Base-by-base conservation (phyloP, 805 yeast genomes). In the Candida piceae region DNA sequence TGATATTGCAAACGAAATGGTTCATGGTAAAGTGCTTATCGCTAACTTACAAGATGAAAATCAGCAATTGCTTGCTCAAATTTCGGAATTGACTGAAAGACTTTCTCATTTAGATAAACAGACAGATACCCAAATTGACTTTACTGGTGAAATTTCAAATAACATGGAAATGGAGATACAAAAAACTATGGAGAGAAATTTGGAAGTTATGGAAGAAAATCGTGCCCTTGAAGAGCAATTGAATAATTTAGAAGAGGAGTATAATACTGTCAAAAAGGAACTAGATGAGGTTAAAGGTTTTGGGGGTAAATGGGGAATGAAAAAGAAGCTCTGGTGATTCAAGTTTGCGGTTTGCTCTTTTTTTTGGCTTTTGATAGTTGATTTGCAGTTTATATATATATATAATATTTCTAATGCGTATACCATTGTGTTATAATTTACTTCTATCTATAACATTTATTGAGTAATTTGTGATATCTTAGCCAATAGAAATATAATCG, bases 1-100 rank as follows among this genome's bases (percentile, higher is more conserved):
- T 20, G 83, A 76, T 37, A 76, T 88, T 26, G 95, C 95, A 4
- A 90, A 89, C 60, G 86, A 80, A 46, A 76, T 93, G 79, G 87
- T 90, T 23, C 77, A 76, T 45, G 81, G 84, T 27, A 80, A 93
- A 52, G 74, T 89, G 28, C 73, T 69, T 36, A 67, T 84, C 18
- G 96, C 94, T 2, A 80, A 82, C 23, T 58, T 90, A 18, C 67
- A 72, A 34, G 90, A 85, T 49, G 95, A 86, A 41, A 84, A 85
- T 42, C 70, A 65, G 18, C 84, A 79, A 31, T 62, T 88, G 34
- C 56, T 63, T 19, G 54, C 57, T 2, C 73, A 68, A 36, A 72
- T 80, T 27, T 61, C 57, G 2, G 76, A 70, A 9, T 60, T 81
- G 31, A 67, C 67, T 31, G 48, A 61, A 28, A 66, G 75, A 34